Evolutionary conservation across 2,329 filamentous ascomycete species (phyloP).

Genomic region (Plectosphaerella plurivora): DNA sequence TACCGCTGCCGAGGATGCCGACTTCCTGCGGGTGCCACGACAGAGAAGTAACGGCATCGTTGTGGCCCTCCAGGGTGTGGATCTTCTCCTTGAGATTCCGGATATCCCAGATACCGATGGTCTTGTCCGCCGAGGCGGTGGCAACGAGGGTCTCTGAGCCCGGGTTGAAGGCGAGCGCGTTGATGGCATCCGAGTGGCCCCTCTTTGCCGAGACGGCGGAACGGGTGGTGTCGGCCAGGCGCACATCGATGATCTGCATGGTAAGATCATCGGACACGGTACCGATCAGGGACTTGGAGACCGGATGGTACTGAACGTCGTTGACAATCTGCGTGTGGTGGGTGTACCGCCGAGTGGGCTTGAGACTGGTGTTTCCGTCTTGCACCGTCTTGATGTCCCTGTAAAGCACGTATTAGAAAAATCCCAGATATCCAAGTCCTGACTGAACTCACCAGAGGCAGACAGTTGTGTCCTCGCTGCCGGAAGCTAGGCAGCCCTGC

Average conservation of each 20-base stretch:
- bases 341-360: conserved; percentile 71
- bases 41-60: conserved; percentile 83
- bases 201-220: conserved; percentile 65
- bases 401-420: background rate
- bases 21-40: conserved; percentile 93
- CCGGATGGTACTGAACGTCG: conserved; percentile 92
- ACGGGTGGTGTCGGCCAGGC: conserved; percentile 59
- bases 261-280: conserved; percentile 94
- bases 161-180: conserved; percentile 92
- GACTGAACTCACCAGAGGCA: conserved; percentile 67
- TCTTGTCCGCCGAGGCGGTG: conserved; percentile 92
- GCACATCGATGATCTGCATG: conserved; percentile 86
- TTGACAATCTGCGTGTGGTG: conserved; percentile 92
- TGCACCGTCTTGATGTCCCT: conserved; percentile 79
- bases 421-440: background rate
- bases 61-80: conserved; percentile 84
- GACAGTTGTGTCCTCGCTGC: conserved; percentile 89
- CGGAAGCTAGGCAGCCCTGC: conserved; percentile 78
- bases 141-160: conserved; percentile 85
- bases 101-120: conserved; percentile 91
- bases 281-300: conserved; percentile 79
- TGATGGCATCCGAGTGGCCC: conserved; percentile 89
- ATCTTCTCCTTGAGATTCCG: conserved; percentile 86
- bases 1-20: conserved; percentile 82
- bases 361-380: conserved; percentile 64